Percentiles rank a stretch among this genome's conserved stretches.
These are phyloP conservation scores for Pythium dissotocum DNA, from an alignment of 352 stramenopile genomes.

Conservation along the genomic window DNA sequence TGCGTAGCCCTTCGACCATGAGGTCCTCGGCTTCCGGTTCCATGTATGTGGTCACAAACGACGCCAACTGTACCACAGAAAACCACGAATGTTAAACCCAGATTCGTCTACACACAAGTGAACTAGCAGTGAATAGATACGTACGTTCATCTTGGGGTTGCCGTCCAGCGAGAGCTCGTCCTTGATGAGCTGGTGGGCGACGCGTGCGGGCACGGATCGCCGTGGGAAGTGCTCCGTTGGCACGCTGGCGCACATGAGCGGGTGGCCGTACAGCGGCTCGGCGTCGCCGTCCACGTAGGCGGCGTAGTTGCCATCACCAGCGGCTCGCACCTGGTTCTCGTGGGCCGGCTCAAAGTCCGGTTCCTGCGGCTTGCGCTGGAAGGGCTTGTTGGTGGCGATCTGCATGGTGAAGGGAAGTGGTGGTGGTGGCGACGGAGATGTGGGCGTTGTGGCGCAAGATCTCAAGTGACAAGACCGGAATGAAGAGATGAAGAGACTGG, in stretches of 20 bases:
- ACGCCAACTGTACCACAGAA: slow-evolving; percentile 53
- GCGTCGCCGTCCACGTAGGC: slow-evolving; percentile 34
- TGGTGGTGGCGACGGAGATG: not conserved
- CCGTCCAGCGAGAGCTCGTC: slow-evolving; percentile 89
- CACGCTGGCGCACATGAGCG: slow-evolving; percentile 71
- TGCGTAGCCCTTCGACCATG: slow-evolving; percentile 84
- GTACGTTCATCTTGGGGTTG: slow-evolving; percentile 89
- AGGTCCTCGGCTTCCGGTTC: slow-evolving; percentile 90
- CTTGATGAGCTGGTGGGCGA: slow-evolving; percentile 88
- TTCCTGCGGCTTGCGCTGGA: slow-evolving; percentile 8
- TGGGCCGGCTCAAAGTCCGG: slow-evolving; percentile 14
- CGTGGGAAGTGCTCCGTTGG: slow-evolving; percentile 67
- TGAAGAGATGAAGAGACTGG: not conserved
- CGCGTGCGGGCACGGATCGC: slow-evolving; percentile 66
- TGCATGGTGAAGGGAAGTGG: slow-evolving; percentile 13
- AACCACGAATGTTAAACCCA: not conserved
- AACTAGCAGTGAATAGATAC: slow-evolving; percentile 2
- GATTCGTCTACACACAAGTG: not conserved
- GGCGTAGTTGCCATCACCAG: slow-evolving; percentile 28
- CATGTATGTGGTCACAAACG: slow-evolving; percentile 93
- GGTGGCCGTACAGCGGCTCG: slow-evolving; percentile 80
- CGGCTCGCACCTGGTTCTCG: not conserved
- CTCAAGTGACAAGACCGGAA: not conserved
- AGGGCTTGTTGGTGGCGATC: slow-evolving; percentile 13
- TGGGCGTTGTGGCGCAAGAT: not conserved